These are phyloP conservation scores for Didymella lethalis DNA, from an alignment of 2,329 filamentous ascomycete genomes.

Conservation along the genomic window DNA sequence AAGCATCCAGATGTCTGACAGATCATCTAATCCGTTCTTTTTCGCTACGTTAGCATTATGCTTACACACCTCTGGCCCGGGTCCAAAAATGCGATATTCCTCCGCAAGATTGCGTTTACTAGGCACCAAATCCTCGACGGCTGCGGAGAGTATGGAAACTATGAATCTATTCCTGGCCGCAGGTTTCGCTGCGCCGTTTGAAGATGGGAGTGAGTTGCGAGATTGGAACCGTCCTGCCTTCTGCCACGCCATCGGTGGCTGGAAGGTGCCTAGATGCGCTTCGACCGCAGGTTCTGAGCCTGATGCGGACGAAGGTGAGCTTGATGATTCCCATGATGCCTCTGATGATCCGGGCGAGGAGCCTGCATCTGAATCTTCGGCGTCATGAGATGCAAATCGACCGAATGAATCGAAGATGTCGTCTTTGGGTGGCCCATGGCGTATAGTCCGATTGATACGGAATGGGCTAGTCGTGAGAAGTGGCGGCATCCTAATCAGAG, in stretches of 20 bases:
- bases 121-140: constrained; percentile 73
- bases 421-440: constrained; percentile 48
- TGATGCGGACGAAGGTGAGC: constrained; percentile 50
- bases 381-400: constrained; percentile 47
- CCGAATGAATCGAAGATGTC: constrained; percentile 71
- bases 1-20: constrained; percentile 85
- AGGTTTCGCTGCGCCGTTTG: constrained; percentile 36
- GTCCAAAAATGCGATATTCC: constrained; percentile 84
- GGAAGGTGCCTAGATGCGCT: constrained; percentile 53
- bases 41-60: constrained; percentile 83
- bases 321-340: constrained; percentile 49
- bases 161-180: constrained; percentile 68
- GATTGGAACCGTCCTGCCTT: constrained; percentile 63
- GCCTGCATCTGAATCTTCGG: constrained; percentile 33
- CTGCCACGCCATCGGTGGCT: constrained; percentile 62
- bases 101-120: constrained; percentile 78
- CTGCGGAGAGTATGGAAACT: constrained; percentile 72
- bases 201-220: constrained; percentile 54
- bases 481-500: constrained; percentile 52
- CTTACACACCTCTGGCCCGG: constrained; percentile 79
- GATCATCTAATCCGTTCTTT: constrained; percentile 72
- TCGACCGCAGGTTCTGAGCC: constrained; percentile 52
- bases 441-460: constrained; percentile 38
- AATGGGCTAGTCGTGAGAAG: constrained; percentile 34
- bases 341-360: constrained; percentile 41